Evolutionary conservation across 805 yeast species (phyloP).

Genomic region (Saccharomycopsis schoenii): DNA sequence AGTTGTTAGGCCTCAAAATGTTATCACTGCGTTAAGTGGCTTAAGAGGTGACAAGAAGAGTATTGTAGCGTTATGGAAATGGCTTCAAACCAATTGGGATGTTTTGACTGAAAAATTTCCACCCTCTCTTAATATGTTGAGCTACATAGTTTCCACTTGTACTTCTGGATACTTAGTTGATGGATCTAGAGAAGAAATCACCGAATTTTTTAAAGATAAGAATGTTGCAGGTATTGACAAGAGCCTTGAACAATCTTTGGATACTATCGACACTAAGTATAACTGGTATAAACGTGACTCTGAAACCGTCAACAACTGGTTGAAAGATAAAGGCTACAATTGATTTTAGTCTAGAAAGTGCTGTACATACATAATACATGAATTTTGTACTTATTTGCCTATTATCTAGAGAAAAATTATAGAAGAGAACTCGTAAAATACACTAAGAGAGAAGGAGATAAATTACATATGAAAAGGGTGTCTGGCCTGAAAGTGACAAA

Average conservation of each 20-base stretch:
- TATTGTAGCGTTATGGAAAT: conserved; percentile 58
- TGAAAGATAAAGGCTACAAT: conserved; percentile 28
- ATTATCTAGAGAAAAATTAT: neutral
- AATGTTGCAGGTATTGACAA: conserved; percentile 56
- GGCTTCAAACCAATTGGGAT: conserved; percentile 72
- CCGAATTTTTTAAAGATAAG: conserved; percentile 39
- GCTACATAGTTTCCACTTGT: conserved; percentile 56
- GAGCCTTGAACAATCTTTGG: conserved; percentile 54
- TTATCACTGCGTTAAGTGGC: conserved; percentile 68
- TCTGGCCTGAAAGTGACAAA: conserved; percentile 11
- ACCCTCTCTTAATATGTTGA: conserved; percentile 71
- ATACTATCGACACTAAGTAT: conserved; percentile 45
- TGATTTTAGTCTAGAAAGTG: neutral
- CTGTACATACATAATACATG: neutral
- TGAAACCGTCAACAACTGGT: conserved; percentile 38
- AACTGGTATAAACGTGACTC: conserved; percentile 52
- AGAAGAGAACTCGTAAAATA: neutral
- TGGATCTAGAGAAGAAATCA: conserved; percentile 41
- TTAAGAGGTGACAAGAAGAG: conserved; percentile 58
- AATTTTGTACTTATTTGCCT: neutral
- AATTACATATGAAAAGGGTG: no score
- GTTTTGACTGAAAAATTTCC: conserved; percentile 58
- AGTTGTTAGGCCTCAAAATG: conserved; percentile 56
- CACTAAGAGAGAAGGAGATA: no score
- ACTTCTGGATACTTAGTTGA: conserved; percentile 52